Evolutionary conservation across 345 rosid species (phyloP), one percentile per base, ranked within the genome.

Genomic region (Dipteronia dyeriana): DNA sequence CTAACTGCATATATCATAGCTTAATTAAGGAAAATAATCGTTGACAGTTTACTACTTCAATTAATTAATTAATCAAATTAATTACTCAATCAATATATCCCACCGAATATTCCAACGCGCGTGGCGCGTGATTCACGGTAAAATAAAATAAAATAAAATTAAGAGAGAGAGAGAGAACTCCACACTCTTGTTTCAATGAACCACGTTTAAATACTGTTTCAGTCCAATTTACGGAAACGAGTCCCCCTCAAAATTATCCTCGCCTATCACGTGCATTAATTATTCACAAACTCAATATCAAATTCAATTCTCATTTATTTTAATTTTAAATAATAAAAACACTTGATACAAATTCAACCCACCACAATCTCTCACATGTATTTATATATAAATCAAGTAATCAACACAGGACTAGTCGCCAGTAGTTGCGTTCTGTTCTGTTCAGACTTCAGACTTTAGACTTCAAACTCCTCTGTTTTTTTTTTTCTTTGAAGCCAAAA

Each of bases 211-310:
- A 14, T 41, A 63, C 10, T 25, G 47, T 49, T 72, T 74, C 26
- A 12, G 69, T 64, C 78, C 71, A n/a, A 47, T 23, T 23, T 49
- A 57, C 56, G 39, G 70, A 75, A 76, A 71, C 59, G 47, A 60
- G 51, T 59, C 63, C 49, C 49, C 25, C 3, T 53, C 59, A 43
- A 47, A 70, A 82, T 79, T 34, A 80, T 77, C 82, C 81, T 77
- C 78, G 76, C 76, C 64, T 75, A 82, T 85, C 94, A 87, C 91
- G 90, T 90, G 88, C 88, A 80, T 82, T 84, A 79, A 85, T 61
- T 77, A 63, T 71, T 26, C 17, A 5, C 1, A 13, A 60, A 56
- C 16, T 26, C 39, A 41, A 3, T 1, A 62, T 29, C 64, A 20
- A 22, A 39, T 41, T 41, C 10, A 41, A 41, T 41, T 41, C 45